phyloP scores from a whole-genome alignment of 169 alveolate species.

The Plasmodium gallinaceum region DNA sequence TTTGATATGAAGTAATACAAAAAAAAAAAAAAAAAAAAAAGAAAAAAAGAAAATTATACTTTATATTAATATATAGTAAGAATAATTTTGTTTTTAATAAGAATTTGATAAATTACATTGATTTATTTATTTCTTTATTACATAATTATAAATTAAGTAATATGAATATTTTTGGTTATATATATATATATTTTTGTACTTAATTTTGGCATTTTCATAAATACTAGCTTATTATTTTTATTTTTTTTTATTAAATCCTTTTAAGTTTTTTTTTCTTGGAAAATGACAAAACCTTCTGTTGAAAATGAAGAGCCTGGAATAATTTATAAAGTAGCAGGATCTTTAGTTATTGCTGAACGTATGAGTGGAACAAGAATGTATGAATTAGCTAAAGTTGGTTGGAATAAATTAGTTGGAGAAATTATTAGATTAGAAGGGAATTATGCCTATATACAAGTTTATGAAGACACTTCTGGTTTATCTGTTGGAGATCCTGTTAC shows the following conservation, averaged over 20 bases:
- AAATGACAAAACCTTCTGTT: conserved; percentile 58
- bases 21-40: too few species aligned
- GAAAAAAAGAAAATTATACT: too few species aligned
- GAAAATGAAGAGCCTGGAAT: conserved; percentile 77
- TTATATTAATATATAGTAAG: too few species aligned
- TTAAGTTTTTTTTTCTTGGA: background rate
- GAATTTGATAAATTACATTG: too few species aligned
- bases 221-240: background rate
- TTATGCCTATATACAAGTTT: conserved; percentile 98
- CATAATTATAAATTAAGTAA: too few species aligned
- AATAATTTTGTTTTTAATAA: too few species aligned
- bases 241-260: background rate
- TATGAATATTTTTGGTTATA: too few species aligned
- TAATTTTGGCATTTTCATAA: too few species aligned
- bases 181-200: too few species aligned
- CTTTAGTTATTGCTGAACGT: conserved; percentile 97
- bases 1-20: too few species aligned
- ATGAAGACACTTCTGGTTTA: conserved; percentile 98
- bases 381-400: conserved; percentile 97
- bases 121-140: too few species aligned
- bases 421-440: conserved; percentile 98
- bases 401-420: conserved; percentile 98
- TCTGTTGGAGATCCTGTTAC: conserved; percentile 99
- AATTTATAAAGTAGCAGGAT: conserved; percentile 75
- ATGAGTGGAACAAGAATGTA: conserved; percentile 99